Evolutionary conservation across 352 stramenopile genomes (phyloP), one percentile per base, ranked within the genome.

Genomic region (Pythium phragmitis): DNA sequence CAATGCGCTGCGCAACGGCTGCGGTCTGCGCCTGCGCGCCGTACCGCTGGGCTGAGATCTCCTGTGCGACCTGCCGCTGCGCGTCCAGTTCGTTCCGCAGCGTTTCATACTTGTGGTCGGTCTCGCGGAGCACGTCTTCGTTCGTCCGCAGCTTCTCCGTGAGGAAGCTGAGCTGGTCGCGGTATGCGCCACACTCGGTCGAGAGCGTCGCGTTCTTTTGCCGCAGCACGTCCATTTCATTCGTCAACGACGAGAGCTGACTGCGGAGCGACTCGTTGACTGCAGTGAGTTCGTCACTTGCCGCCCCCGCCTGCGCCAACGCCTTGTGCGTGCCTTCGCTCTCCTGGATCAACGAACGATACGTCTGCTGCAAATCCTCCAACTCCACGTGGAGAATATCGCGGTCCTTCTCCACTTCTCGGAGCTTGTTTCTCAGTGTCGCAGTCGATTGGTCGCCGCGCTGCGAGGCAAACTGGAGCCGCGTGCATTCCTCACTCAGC

Each of bases 101-200:
- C 26, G 67, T 48, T 3, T 68, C 58, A 23, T 73, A 69, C 14
- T 68, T 65, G 58, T 67, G 63, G 19, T 75, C 68, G 2, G 50
- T 43, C 23, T 80, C 72, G 9, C 74, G 47, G 2, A 74, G 52
- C 37, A 79, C 64, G 45, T 87, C 77, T 42, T 90, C 79, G 3
- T 63, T 78, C 16, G 60, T 39, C 42, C 88, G 77, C 23, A 95
- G 63, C 48, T 93, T 88, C 37, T 92, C 80, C 1, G 84, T 90
- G 16, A 95, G 63, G 45, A 89, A 88, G 43, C 68, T 91, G 21
- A 95, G 81, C 68, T 95, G 86, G n/a, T 92, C 82, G 11, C 84
- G 72, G 60, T 90, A 91, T 17, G 85, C 86, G 5, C 68, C 59
- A 17, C 66, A 69, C 65, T 95, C 84, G 0, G 77, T 79, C 30